Evolutionary conservation across 1,284 basidiomycete species (phyloP), one percentile per base, ranked within the genome.

Genomic region (Mycena sp.): DNA sequence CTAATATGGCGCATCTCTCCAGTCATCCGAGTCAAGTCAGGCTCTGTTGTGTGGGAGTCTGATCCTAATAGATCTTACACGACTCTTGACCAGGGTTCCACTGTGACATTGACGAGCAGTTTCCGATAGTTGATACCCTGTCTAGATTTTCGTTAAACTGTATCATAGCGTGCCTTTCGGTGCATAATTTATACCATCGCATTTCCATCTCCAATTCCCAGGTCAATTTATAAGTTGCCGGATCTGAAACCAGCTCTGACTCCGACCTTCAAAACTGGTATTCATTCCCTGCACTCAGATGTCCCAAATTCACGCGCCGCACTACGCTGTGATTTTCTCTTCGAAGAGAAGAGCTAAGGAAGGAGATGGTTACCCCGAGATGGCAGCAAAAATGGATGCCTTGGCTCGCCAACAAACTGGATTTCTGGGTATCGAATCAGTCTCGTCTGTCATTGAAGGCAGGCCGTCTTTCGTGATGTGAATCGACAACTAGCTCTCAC

Each of bases 301-400:
- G n/a, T n/a, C n/a, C n/a, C n/a, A n/a, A n/a, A n/a, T n/a, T n/a
- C n/a, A n/a, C n/a, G 17, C 28, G 2, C 58, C 63, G 12, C 49
- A 65, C 29, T 65, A 58, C 19, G 63, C 63, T 19, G 63, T 61
- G 29, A 65, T 65, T 19, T 65, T 65, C 38, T 48, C 48, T n/a
- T 65, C 63, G 7, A 64, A 53, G 38, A 38, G 63, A 12, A 51
- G 45, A 37, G 48, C 50, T 4, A 17, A 38, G 14, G 54, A 57
- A 21, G 63, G 58, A 35, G 63, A 65, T 30, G 63, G 63, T 30
- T 65, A 65, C 17, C 12, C 28, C 2, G 58, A 61, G 32, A 65
- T 58, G 58, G 53, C 58, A 2, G 53, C 17, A 11, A 56, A 58
- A 44, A 65, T 65, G 63, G 58, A 48, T 12, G 49, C 40, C 7